Percentiles rank a stretch among this genome's conserved stretches.
Evolutionary conservation across 2,329 filamentous ascomycete genomes (phyloP).

Genomic region (Alternaria triticina): DNA sequence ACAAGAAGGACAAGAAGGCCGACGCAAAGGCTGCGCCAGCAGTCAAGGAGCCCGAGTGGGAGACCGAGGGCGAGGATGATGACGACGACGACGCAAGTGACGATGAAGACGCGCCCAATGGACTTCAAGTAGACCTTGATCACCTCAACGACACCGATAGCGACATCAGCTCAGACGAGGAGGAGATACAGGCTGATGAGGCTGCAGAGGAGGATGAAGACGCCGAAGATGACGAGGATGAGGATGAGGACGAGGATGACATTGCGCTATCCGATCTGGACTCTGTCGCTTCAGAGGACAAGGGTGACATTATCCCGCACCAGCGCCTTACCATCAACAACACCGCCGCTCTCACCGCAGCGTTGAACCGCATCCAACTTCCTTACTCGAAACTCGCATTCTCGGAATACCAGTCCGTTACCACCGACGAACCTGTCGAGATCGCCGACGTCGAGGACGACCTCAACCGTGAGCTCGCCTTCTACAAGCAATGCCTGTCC

Average conservation of each 20-base stretch:
- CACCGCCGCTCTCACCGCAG: constrained; percentile 79
- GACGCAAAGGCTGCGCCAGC: constrained; percentile 36
- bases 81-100: constrained; percentile 48
- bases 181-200: constrained; percentile 35
- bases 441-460: constrained; percentile 91
- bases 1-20: constrained; percentile 42
- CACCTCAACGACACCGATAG: constrained; percentile 51
- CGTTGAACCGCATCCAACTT: constrained; percentile 79
- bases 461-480: constrained; percentile 86
- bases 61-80: constrained; percentile 44
- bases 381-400: constrained; percentile 76
- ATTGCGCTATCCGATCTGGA: constrained; percentile 89
- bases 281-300: constrained; percentile 78
- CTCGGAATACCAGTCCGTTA: constrained; percentile 79
- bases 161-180: constrained; percentile 46
- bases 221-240: constrained; percentile 46
- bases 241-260: constrained; percentile 66
- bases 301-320: constrained; percentile 85
- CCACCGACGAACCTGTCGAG: constrained; percentile 69
- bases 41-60: constrained; percentile 38
- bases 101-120: constrained; percentile 37
- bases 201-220: constrained; percentile 44
- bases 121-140: constrained; percentile 33
- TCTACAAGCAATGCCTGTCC: constrained; percentile 87
- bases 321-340: constrained; percentile 98